A percentile compares a stretch with the other conserved stretches of the same genome.
These are phyloP conservation scores for Monarda citriodora DNA, from an alignment of 305 asterid genomes.

Conservation along the genomic window DNA sequence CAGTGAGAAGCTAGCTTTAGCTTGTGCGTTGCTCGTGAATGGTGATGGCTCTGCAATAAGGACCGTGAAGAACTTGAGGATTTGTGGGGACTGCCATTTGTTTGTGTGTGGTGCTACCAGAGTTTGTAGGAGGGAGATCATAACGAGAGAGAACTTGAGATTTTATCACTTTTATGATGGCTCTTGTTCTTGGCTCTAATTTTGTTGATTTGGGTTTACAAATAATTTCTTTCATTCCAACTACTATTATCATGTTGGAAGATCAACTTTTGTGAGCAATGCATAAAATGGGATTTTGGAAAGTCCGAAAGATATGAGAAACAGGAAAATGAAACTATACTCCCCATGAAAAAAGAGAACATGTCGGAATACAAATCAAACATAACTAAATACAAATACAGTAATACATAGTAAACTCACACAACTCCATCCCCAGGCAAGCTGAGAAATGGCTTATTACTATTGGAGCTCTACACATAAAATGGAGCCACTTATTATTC, in stretches of 20 bases:
- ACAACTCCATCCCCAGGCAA: background rate
- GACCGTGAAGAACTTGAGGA: conserved; percentile 78
- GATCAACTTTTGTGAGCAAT: background rate
- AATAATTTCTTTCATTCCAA: too few relatives aligned
- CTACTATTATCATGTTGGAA: too few relatives aligned
- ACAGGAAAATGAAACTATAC: too few relatives aligned
- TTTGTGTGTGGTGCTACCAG: conserved; percentile 65
- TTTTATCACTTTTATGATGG: conserved; percentile 83
- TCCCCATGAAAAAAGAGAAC: background rate
- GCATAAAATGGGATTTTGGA: background rate
- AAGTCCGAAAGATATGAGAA: background rate
- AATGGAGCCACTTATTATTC: conserved; percentile 1
- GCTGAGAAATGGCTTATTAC: background rate
- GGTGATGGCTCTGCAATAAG: conserved; percentile 32
- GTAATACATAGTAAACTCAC: background rate
- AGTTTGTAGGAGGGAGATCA: conserved; percentile 56
- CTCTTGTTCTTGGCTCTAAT: conserved; percentile 75
- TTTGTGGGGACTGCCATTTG: conserved; percentile 84
- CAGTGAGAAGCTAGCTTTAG: conserved; percentile 80
- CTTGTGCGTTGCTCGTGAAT: conserved; percentile 46
- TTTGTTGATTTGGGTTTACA: conserved; percentile 45
- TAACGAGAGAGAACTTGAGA: conserved; percentile 78
- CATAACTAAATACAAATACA: background rate
- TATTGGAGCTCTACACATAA: background rate
- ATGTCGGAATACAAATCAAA: background rate